Conservation (phyloP, 2,329 filamentous ascomycete species). For the Purpureocillium takamizusanense region DNA sequence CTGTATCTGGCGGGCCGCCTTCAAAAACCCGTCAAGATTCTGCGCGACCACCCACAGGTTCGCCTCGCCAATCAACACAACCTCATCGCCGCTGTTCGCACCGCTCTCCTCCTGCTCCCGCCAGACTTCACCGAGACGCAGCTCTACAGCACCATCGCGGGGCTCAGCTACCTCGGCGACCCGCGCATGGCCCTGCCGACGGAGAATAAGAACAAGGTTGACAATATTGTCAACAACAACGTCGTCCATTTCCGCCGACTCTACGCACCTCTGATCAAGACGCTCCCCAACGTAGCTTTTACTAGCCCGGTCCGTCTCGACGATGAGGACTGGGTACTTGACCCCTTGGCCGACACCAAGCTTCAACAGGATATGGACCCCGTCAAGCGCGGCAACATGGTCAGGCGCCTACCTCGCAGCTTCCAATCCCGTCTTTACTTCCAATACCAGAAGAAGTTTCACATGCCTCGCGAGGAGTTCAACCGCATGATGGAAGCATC, state of each 20-base stretch:
- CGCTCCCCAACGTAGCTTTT: slow-evolving; percentile 81
- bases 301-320: slow-evolving; percentile 40
- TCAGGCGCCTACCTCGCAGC: slow-evolving; percentile 74
- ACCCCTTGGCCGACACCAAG: slow-evolving; percentile 49
- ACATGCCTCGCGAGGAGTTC: slow-evolving; percentile 77
- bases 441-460: slow-evolving; percentile 84
- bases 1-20: slow-evolving; percentile 92
- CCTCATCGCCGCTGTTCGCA: slow-evolving; percentile 81
- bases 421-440: slow-evolving; percentile 92
- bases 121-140: slow-evolving; percentile 77
- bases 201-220: slow-evolving; percentile 86
- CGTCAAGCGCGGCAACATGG: slow-evolving; percentile 87
- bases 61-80: slow-evolving; percentile 95
- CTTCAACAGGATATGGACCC: slow-evolving; percentile 91
- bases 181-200: slow-evolving; percentile 88
- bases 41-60: slow-evolving; percentile 86
- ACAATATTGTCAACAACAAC: slow-evolving; percentile 89
- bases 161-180: slow-evolving; percentile 89
- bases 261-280: slow-evolving; percentile 82
- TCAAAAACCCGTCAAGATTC: slow-evolving; percentile 96
- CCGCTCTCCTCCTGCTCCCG: slow-evolving; percentile 78
- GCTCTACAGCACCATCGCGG: slow-evolving; percentile 83
- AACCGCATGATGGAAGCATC: slow-evolving; percentile 72
- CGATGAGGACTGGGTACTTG: slow-evolving; percentile 29
- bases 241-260: slow-evolving; percentile 84